These are phyloP conservation scores for Calonectria hongkongensis DNA, from an alignment of 2,329 filamentous ascomycete genomes.

Conservation along the genomic window DNA sequence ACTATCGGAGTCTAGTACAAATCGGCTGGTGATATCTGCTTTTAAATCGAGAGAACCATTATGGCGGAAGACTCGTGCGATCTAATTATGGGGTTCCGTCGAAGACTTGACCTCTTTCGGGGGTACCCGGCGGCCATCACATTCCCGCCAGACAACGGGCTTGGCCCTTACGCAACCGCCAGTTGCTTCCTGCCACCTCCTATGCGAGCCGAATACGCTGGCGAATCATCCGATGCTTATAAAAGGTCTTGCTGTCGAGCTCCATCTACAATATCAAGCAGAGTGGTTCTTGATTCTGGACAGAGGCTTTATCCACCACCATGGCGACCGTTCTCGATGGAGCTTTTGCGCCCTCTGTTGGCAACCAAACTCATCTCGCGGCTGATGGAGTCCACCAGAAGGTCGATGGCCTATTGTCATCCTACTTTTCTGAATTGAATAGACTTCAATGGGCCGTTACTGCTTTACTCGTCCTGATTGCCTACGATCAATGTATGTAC, in stretches of 20 bases:
- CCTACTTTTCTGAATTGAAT: slow-evolving; percentile 37
- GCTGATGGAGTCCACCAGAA: not conserved
- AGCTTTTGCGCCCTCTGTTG: not conserved
- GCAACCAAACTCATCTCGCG: slow-evolving; percentile 29
- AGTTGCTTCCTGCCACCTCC: not conserved
- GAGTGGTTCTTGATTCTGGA: not conserved
- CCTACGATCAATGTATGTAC: slow-evolving; percentile 64
- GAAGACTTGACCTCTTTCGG: not conserved
- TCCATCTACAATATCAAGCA: too few relatives aligned
- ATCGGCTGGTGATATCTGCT: slow-evolving; percentile 45
- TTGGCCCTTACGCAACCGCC: not conserved
- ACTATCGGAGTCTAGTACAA: slow-evolving; percentile 53
- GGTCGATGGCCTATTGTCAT: slow-evolving; percentile 32
- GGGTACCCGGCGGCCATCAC: not conserved
- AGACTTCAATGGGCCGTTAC: slow-evolving; percentile 52
- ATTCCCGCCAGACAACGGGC: not conserved
- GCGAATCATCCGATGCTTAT: slow-evolving; percentile 19
- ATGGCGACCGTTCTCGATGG: not conserved
- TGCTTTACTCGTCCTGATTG: slow-evolving; percentile 56
- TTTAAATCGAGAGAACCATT: slow-evolving; percentile 2
- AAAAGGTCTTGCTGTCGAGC: not conserved
- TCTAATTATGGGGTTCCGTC: not conserved
- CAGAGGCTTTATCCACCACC: not conserved
- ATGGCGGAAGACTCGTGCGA: slow-evolving; percentile 17
- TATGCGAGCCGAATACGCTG: slow-evolving; percentile 11